Percentiles rank a stretch among this genome's conserved stretches.
These are phyloP conservation scores for Aspergillus chevalieri DNA, from an alignment of 2,329 filamentous ascomycete species.

Conservation along the genomic window DNA sequence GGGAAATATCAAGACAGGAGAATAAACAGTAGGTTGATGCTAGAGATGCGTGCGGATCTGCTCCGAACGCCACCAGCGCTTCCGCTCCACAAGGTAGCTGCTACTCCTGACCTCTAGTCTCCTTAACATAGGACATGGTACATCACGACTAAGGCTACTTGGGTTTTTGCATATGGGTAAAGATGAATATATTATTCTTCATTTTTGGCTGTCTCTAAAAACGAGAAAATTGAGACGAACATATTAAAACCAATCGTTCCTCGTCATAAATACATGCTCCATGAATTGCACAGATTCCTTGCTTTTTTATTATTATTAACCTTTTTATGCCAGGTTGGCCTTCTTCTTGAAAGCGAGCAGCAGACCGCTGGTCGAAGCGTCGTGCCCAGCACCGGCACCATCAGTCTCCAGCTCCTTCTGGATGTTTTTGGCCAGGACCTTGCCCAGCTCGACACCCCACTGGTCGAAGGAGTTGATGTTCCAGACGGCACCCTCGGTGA, in stretches of 20 bases:
- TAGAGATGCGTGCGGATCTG: neutral
- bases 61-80: neutral
- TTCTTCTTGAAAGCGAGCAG: constrained; percentile 89
- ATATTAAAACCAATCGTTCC: neutral
- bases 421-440: constrained; percentile 90
- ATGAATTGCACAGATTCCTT: neutral
- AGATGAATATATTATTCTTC: neutral
- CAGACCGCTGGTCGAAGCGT: constrained; percentile 79
- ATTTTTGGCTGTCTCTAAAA: neutral
- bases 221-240: neutral
- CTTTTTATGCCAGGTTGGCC: constrained; percentile 41
- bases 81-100: neutral
- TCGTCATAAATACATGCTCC: neutral
- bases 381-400: constrained; percentile 67
- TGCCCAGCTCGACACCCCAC: constrained; percentile 98
- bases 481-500: constrained; percentile 96
- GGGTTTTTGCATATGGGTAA: neutral
- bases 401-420: constrained; percentile 73
- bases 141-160: neutral
- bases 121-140: neutral
- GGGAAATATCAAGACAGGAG: neutral
- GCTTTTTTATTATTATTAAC: constrained; percentile 1
- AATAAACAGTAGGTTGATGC: neutral
- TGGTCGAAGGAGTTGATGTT: constrained; percentile 99
- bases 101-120: neutral